Evolutionary conservation across 2,329 filamentous ascomycete species (phyloP), one percentile per base, ranked within the genome.

Genomic region (Trichophyton mentagrophytes): DNA sequence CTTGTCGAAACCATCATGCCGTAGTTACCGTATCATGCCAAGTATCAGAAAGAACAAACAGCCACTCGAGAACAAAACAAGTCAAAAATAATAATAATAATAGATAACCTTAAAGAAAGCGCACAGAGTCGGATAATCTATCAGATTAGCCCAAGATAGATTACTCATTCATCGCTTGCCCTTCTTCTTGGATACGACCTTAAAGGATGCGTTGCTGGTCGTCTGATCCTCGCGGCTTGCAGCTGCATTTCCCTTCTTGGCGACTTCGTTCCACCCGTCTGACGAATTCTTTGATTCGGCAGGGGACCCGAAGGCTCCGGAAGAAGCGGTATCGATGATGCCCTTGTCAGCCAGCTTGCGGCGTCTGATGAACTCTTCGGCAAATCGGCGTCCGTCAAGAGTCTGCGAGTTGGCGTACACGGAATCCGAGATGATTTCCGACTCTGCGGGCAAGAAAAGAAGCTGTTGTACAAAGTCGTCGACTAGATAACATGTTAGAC

Each of bases 161-260:
- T 42, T 3, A 17, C 22, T 9, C 57, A 47, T 68, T 65, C 86
- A 90, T 79, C 87, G 87, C 71, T 87, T 79, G 46, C 81, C 86
- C 83, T 96, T 96, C 85, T 96, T 97, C 74, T 93, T 91, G 13
- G 89, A 84, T 9, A 97, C 92, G 59, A 97, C 89, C 79, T 93
- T 93, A 78, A 96, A 97, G 57, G 83, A 83, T 8, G 86, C 74
- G 63, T 72, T 76, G 63, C 72, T 75, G 64, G 70, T 72, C 71
- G 51, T 36, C n/a, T 72, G 71, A 67, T 76, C 73, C 56, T 78
- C 72, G 36, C 81, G 80, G 63, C 78, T 79, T 61, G 78, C 76
- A 60, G 78, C 76, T 57, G 68, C 69, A 57, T 76, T 78, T 25
- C 88, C 87, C 80, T 96, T 96, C 85, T 97, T 97, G 1, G 93